These are phyloP conservation scores for Vitis hybrid DNA, from an alignment of 177 flowering plant genomes.

Conservation along the genomic window DNA sequence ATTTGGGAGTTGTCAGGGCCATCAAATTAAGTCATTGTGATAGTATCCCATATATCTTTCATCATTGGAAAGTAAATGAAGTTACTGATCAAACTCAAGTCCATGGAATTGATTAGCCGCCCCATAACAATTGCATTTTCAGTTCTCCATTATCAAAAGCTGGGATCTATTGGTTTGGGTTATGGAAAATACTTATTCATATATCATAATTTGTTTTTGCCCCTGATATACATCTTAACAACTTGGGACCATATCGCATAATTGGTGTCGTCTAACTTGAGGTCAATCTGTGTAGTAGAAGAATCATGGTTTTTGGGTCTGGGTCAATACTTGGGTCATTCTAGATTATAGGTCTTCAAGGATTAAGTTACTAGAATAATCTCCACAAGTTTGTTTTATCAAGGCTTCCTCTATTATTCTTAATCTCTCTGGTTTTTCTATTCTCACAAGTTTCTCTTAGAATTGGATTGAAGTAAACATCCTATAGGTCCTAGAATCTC, in stretches of 20 bases:
- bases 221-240: background rate
- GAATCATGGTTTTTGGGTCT: background rate
- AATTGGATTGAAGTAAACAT: no score
- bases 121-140: background rate
- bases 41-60: background rate
- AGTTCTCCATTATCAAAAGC: background rate
- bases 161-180: background rate
- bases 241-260: background rate
- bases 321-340: background rate
- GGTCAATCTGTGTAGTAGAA: background rate
- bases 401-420: no score
- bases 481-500: no score
- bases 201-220: constrained; percentile 3
- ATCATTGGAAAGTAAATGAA: background rate
- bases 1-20: background rate
- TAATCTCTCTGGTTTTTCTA: no score
- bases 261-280: constrained; percentile 1
- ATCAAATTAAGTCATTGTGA: background rate
- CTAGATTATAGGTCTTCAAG: no score
- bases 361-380: no score
- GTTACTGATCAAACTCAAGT: background rate
- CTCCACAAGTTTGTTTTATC: no score
- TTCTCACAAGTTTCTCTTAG: no score
- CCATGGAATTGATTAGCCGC: background rate
- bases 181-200: background rate